These are phyloP conservation scores for Pezicula radicicola DNA, from an alignment of 2,329 filamentous ascomycete species.

Conservation along the genomic window DNA sequence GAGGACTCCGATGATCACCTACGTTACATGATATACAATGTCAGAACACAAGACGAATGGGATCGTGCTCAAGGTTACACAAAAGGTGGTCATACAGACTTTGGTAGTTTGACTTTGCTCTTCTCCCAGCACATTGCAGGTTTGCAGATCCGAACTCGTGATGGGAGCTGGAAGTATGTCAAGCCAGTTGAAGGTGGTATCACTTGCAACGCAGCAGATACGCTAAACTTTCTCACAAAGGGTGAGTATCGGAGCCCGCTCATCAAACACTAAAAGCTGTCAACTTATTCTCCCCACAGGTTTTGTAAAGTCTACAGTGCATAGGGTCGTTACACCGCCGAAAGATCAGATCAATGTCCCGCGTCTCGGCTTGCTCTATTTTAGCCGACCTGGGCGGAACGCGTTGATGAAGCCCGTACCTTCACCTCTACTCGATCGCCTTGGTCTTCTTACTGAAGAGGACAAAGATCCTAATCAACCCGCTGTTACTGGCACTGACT, in stretches of 20 bases:
- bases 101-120: conserved; percentile 31
- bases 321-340: conserved; percentile 40
- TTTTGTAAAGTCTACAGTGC: conserved; percentile 41
- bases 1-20: conserved; percentile 53
- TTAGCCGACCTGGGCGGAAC: conserved; percentile 31
- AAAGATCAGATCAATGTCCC: conserved; percentile 41
- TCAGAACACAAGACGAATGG: conserved; percentile 44
- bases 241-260: conserved; percentile 8
- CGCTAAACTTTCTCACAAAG: conserved; percentile 42
- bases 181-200: conserved; percentile 43
- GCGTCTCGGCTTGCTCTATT: conserved; percentile 43
- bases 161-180: conserved; percentile 46
- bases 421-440: conserved; percentile 32
- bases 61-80: conserved; percentile 37
- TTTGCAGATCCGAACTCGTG: conserved; percentile 36
- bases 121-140: conserved; percentile 37
- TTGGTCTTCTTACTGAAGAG: conserved; percentile 35
- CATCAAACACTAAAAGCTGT: background rate
- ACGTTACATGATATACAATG: conserved; percentile 56
- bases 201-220: conserved; percentile 46
- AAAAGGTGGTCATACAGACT: conserved; percentile 39
- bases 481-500: conserved; percentile 39
- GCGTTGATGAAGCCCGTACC: conserved; percentile 31
- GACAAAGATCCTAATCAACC: conserved; percentile 33
- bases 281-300: conserved; percentile 27